Conservation (phyloP, 495 filamentous ascomycete species). For the Aspergillus kassunensis region DNA sequence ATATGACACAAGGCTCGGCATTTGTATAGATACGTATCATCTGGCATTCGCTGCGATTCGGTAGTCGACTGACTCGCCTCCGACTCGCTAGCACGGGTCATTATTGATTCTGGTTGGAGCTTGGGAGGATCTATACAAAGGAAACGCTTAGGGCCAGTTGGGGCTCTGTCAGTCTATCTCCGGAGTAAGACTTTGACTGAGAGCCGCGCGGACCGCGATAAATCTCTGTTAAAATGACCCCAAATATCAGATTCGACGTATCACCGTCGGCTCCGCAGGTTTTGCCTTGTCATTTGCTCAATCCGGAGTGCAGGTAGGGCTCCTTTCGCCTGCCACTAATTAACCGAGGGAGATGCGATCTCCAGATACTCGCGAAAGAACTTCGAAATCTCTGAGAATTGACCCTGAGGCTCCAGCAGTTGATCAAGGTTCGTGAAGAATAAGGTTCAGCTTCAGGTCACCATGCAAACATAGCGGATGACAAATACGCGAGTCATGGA, state of each 20-base stretch:
- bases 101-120: not conserved
- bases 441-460: not conserved
- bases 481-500: constrained; percentile 7
- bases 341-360: not conserved
- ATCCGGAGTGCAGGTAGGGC: too few relatives aligned
- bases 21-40: not conserved
- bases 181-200: not conserved
- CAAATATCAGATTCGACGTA: constrained; percentile 11
- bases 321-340: too few relatives aligned
- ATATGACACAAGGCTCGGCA: not conserved
- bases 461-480: constrained; percentile 1
- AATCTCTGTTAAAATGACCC: not conserved
- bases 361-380: not conserved
- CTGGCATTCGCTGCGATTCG: not conserved
- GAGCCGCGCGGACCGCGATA: constrained; percentile 12
- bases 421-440: constrained; percentile 1
- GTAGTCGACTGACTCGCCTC: not conserved
- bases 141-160: too few relatives aligned
- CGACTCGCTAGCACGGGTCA: not conserved
- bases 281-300: not conserved
- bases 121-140: not conserved
- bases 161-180: too few relatives aligned
- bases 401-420: constrained; percentile 1
- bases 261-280: not conserved
- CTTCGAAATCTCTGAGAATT: not conserved